Percentiles rank a stretch among this genome's conserved stretches.
These are phyloP conservation scores for Lentinula aciculospora DNA, from an alignment of 768 basidiomycete species.

Conservation along the genomic window DNA sequence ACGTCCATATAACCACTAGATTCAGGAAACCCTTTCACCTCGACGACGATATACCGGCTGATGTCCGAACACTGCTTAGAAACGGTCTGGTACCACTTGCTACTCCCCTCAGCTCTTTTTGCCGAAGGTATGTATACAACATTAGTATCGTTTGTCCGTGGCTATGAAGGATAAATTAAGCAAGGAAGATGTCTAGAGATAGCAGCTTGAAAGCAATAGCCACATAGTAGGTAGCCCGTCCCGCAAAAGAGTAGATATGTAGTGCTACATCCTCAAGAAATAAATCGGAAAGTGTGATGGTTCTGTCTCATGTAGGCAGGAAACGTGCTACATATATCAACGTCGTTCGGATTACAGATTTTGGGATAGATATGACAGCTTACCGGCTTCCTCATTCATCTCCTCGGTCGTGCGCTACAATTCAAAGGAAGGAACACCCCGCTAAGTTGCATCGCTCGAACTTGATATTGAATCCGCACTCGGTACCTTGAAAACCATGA, in stretches of 20 bases:
- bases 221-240: background rate
- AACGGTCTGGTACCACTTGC: no score
- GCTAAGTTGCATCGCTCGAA: background rate
- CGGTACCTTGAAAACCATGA: constrained; percentile 74
- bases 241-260: background rate
- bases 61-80: no score
- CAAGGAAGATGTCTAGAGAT: background rate
- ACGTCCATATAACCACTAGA: no score
- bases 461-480: constrained; percentile 6
- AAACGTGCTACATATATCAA: background rate
- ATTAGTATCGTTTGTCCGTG: background rate
- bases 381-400: constrained; percentile 73
- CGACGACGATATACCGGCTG: no score
- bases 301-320: background rate
- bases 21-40: no score
- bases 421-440: constrained; percentile 2
- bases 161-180: background rate
- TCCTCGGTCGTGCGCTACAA: constrained; percentile 45
- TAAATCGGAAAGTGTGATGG: background rate
- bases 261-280: background rate
- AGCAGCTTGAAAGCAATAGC: background rate
- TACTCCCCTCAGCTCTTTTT: no score
- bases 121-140: background rate
- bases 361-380: constrained; percentile 14
- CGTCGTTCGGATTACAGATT: no score